Evolutionary conservation across 2,329 filamentous ascomycete species (phyloP).

Genomic region (Fonsecaea pugnacius): DNA sequence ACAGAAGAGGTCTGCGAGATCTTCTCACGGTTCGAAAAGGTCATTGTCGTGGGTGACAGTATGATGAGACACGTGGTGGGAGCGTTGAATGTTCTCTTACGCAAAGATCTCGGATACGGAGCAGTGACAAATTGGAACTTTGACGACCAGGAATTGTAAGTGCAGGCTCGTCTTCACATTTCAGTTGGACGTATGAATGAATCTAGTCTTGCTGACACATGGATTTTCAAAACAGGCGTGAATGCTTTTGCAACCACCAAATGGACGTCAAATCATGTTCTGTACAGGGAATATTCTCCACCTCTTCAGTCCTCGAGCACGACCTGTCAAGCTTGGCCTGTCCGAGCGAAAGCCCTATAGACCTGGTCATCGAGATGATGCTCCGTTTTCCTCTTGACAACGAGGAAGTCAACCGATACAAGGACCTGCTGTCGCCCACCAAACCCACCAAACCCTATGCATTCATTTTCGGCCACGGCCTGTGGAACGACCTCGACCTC

Average conservation of each 20-base stretch:
- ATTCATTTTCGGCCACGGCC: slow-evolving; percentile 54
- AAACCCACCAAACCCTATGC: slow-evolving; percentile 45
- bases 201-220: neutral
- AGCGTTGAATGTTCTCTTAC: slow-evolving; percentile 52
- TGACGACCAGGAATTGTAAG: slow-evolving; percentile 48
- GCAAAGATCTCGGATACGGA: slow-evolving; percentile 55
- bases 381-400: slow-evolving; percentile 50
- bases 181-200: neutral
- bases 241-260: slow-evolving; percentile 57
- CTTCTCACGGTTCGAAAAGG: slow-evolving; percentile 52
- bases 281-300: slow-evolving; percentile 56
- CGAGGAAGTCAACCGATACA: slow-evolving; percentile 48
- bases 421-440: slow-evolving; percentile 42
- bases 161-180: neutral
- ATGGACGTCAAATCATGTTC: slow-evolving; percentile 57
- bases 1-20: slow-evolving; percentile 54
- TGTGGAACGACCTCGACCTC: slow-evolving; percentile 55
- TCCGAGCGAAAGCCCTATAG: slow-evolving; percentile 41
- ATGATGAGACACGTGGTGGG: slow-evolving; percentile 57
- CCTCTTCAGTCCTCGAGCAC: slow-evolving; percentile 50
- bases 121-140: slow-evolving; percentile 58
- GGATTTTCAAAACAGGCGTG: slow-evolving; percentile 39
- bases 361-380: slow-evolving; percentile 52
- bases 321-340: slow-evolving; percentile 52
- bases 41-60: slow-evolving; percentile 55